Evolutionary conservation across 2,329 filamentous ascomycete genomes (phyloP).

Genomic region (Aspergillus glaucus): DNA sequence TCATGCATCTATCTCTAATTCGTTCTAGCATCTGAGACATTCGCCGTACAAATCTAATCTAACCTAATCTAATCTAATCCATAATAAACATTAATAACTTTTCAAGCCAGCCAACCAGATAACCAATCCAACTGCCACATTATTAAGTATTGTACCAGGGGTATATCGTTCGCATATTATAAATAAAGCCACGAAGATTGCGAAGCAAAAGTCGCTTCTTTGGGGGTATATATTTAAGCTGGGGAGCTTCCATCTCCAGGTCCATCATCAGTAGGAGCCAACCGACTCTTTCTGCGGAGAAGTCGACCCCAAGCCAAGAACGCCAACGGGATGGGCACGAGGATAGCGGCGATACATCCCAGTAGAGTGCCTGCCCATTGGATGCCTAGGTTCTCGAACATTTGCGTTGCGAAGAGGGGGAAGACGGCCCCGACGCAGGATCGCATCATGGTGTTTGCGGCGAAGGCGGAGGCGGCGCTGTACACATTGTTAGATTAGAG

Average conservation of each 20-base stretch:
- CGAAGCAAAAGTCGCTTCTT: too few species aligned
- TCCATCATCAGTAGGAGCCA: constrained; percentile 8
- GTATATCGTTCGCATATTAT: too few species aligned
- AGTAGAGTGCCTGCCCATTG: constrained; percentile 16
- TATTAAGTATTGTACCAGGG: too few species aligned
- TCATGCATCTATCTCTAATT: too few species aligned
- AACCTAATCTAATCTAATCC: too few species aligned
- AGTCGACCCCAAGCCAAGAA: constrained; percentile 11
- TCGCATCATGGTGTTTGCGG: constrained; percentile 19
- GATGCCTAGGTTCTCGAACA: constrained; percentile 18
- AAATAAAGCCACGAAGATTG: too few species aligned
- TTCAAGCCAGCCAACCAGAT: background rate
- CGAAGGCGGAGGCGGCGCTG: constrained; percentile 17
- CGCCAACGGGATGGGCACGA: constrained; percentile 16
- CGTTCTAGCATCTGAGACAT: too few species aligned
- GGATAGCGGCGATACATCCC: constrained; percentile 15
- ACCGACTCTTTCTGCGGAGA: constrained; percentile 10
- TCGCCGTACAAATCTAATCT: too few species aligned
- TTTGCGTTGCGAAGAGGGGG: constrained; percentile 16
- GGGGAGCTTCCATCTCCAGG: background rate
- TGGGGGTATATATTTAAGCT: background rate
- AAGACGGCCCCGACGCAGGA: constrained; percentile 15
- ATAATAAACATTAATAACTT: background rate
- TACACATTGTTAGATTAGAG: background rate
- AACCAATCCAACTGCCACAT: too few species aligned